Evolutionary conservation across 768 basidiomycete species (phyloP), one percentile per base, ranked within the genome.

Genomic region (Termitomyces heimii): DNA sequence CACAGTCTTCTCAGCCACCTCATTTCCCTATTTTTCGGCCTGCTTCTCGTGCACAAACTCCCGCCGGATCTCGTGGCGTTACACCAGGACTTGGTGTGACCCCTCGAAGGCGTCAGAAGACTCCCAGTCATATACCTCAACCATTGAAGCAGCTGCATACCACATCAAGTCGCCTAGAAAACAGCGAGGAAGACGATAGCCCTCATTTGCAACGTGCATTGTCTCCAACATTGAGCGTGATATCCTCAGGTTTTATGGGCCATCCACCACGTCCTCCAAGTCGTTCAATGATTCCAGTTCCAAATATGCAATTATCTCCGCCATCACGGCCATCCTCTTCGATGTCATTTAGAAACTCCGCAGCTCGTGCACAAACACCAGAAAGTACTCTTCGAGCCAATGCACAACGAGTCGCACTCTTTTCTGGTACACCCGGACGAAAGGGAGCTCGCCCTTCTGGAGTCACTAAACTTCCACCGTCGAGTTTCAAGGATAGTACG

Each of bases 231-330:
- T 65, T 74, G 16, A 78, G 76, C 51, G 75, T 62, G 22, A 57
- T 79, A 22, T 80, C 82, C 1, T 74, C 66, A 48, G 72, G 61
- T 31, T 73, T 68, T 45, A 34, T 31, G 40, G 63, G 69, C 14
- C 86, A 84, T 65, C 82, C 83, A 29, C 80, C 84, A 12, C 80
- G 90, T 34, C 90, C 90, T 29, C 89, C 90, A 1, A 91, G 90
- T 65, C 81, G 88, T 54, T 93, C 92, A 5, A 87, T 83, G 82
- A 91, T 93, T 55, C 90, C 90, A 22, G 78, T 91, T 26, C 90
- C 91, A 8, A 85, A 79, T 60, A 75, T 92, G 3, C 85, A 88
- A 54, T 71, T 89, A 40, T 82, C 82, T 2, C 81, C 84, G 5
- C 81, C 84, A 9, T 90, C 89, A 20, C 78, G 89, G 34, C 86